Evolutionary conservation across 345 rosid species (phyloP), one percentile per base, ranked within the genome.

Genomic region (Cardiospermum halicacabum): DNA sequence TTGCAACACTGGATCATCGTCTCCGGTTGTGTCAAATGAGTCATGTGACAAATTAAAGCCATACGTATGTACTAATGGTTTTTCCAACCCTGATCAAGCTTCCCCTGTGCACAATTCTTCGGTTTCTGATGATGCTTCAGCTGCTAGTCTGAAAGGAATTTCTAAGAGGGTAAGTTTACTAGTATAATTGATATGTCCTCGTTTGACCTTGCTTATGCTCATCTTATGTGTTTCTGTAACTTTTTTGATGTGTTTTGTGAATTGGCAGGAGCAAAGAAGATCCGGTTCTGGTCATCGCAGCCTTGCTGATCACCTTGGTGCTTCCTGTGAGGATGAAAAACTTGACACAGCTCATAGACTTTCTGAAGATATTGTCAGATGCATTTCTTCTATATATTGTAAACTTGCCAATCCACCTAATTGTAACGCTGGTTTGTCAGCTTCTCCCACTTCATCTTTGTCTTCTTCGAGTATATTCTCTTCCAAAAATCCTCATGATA

Each of bases 381-480:
- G 96, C 69, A 88, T 91, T 62, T 84, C 88, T 69, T 84, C 91
- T 75, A 85, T 86, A 60, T 91, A 88, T 72, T 80, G 85, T 85
- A 83, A 86, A 67, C 84, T 91, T 51, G 74, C 84, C 53, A 74
- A 71, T 50, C 76, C 71, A 58, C 66, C 73, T 24, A 53, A 70
- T 28, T 21, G 72, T 64, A 66, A 73, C 45, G 70, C 69, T 68
- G 76, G 70, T 68, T 62, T 60, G 19, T 63, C 84, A 24, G 76
- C 82, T 76, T 88, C 96, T 71, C 96, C 96, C 19, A 67, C 70
- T 61, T 85, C 93, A 5, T 82, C 91, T 10, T 22, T 85, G 70
- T 88, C 97, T 66, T 85, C 96, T 51, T 88, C 93, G 0, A 86
- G 89, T 62, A 55, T 85, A 75, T 83, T 86, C 78, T 88, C 97